Conservation (phyloP, 768 basidiomycete genomes). For the Mycena venus region DNA sequence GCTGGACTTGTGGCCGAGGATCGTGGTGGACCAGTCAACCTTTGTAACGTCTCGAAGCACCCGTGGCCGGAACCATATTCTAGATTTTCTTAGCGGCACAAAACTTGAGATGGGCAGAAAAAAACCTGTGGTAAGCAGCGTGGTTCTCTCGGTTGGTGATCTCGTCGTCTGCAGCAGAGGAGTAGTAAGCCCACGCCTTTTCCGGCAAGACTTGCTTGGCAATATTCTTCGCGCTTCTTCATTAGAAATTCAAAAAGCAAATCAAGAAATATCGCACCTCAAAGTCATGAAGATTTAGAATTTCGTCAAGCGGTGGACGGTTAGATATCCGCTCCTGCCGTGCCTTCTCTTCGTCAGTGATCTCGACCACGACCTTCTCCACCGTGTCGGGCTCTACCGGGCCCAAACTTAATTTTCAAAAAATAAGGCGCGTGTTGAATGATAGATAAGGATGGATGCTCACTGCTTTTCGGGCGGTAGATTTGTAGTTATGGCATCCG, state of each 20-base stretch:
- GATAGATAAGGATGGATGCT: constrained; percentile 28
- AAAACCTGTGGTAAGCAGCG: constrained; percentile 88
- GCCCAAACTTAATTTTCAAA: constrained; percentile 73
- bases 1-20: constrained; percentile 80
- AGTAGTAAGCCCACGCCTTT: constrained; percentile 97
- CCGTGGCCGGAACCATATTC: constrained; percentile 93
- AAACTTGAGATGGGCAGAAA: too few relatives aligned
- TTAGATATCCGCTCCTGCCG: constrained; percentile 72
- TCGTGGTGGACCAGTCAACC: constrained; percentile 89
- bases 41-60: constrained; percentile 86
- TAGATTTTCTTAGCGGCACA: constrained; percentile 41
- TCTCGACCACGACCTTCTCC: constrained; percentile 69
- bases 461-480: constrained; percentile 90
- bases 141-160: constrained; percentile 93
- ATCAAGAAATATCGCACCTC: constrained; percentile 63
- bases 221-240: constrained; percentile 67
- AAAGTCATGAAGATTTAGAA: constrained; percentile 94
- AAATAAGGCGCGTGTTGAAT: constrained; percentile 17
- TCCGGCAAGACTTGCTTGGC: constrained; percentile 85
- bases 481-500: constrained; percentile 81
- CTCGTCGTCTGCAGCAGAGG: constrained; percentile 96
- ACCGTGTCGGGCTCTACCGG: constrained; percentile 78
- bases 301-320: constrained; percentile 81
- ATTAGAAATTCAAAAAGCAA: constrained; percentile 11
- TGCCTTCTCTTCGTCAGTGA: constrained; percentile 80